These are phyloP conservation scores for Trichomonas vaginalis DNA, from an alignment of 208 protist genomes.

Conservation along the genomic window DNA sequence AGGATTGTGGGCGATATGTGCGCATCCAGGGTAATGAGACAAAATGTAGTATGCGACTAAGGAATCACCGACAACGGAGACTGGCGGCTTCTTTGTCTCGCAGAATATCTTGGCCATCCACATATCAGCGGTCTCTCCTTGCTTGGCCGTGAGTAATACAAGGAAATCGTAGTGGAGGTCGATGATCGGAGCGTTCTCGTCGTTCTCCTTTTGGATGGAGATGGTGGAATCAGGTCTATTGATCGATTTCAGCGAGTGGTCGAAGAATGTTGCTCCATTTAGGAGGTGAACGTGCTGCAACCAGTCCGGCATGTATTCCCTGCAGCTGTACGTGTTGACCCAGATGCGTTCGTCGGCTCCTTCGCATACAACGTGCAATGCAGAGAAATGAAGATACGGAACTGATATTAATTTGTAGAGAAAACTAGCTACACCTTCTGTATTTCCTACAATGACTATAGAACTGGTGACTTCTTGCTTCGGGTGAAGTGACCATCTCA, in stretches of 20 bases:
- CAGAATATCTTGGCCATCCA: conserved; percentile 9
- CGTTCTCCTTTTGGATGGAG: not conserved
- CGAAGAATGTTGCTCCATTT: not conserved
- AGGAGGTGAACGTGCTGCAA: not conserved
- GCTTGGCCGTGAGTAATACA: not conserved
- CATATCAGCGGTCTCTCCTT: conserved; percentile 11
- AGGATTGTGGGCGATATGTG: not conserved
- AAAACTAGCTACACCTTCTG: not conserved
- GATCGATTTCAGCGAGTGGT: not conserved
- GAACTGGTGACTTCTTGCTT: not conserved
- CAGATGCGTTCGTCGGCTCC: not conserved
- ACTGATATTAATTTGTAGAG: not conserved
- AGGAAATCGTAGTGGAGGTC: not conserved
- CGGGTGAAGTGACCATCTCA: not conserved
- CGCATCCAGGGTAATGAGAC: not conserved
- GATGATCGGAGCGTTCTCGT: not conserved
- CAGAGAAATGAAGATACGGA: not conserved
- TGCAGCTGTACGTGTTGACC: not conserved
- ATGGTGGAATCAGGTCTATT: not conserved
- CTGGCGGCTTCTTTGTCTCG: not conserved
- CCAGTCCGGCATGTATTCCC: not conserved
- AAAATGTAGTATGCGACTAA: not conserved
- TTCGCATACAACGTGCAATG: not conserved
- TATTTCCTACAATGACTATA: not conserved
- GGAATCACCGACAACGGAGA: not conserved